Evolutionary conservation across 2,329 filamentous ascomycete species (phyloP).

Genomic region (Tothia fuscella): DNA sequence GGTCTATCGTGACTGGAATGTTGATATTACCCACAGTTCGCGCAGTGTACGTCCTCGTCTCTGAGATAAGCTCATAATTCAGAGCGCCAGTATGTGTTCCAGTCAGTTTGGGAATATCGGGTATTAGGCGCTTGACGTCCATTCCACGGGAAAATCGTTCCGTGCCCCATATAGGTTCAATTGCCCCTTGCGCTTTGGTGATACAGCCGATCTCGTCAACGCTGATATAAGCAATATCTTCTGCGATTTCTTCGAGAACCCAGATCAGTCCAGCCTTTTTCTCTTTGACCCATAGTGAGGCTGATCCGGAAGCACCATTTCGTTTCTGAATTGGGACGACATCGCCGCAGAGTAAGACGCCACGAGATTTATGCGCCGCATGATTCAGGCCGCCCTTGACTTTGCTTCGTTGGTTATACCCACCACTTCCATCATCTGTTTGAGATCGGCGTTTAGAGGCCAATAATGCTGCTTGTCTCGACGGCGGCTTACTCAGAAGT

Average conservation of each 20-base stretch:
- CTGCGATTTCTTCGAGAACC: conserved; percentile 95
- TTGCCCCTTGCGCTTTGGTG: conserved; percentile 58
- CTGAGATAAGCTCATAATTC: conserved; percentile 63
- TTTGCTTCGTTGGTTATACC: conserved; percentile 30
- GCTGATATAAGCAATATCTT: conserved; percentile 70
- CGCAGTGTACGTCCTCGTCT: conserved; percentile 72
- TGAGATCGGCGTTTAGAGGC: conserved; percentile 49
- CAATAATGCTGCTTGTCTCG: conserved; percentile 38
- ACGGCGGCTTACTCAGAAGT: conserved; percentile 70
- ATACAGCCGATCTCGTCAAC: conserved; percentile 70
- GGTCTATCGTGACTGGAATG: conserved; percentile 73
- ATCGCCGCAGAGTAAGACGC: conserved; percentile 87
- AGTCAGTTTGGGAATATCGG: conserved; percentile 65
- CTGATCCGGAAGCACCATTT: conserved; percentile 81
- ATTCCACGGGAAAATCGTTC: conserved; percentile 54
- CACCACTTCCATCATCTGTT: conserved; percentile 47
- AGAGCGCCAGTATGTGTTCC: conserved; percentile 60
- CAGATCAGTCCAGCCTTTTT: conserved; percentile 89
- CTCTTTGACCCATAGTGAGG: conserved; percentile 97
- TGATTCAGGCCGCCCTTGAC: conserved; percentile 53
- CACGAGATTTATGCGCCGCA: conserved; percentile 63
- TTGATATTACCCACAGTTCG: conserved; percentile 64
- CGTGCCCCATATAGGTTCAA: conserved; percentile 75
- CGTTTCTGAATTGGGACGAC: conserved; percentile 97
- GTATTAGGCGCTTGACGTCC: conserved; percentile 67